Evolutionary conservation across 768 basidiomycete species (phyloP).

Genomic region (Russula abietina): DNA sequence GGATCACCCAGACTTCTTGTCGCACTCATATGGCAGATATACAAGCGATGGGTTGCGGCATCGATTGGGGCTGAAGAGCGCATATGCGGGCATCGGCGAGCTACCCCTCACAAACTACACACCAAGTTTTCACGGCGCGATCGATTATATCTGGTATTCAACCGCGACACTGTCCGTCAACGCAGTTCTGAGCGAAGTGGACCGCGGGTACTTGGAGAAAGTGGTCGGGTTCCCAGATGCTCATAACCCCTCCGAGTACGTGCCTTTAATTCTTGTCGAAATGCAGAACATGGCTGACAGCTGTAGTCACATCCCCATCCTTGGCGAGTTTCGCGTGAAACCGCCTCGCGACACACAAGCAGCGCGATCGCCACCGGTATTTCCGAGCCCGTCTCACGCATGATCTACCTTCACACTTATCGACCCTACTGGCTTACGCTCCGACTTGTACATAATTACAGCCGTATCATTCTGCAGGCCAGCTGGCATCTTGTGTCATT

Average conservation of each 20-base stretch:
- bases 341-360: slow-evolving; percentile 51
- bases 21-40: slow-evolving; percentile 84
- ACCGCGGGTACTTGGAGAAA: slow-evolving; percentile 77
- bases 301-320: slow-evolving; percentile 63
- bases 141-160: slow-evolving; percentile 95
- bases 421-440: slow-evolving; percentile 3
- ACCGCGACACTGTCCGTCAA: slow-evolving; percentile 66
- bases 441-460: slow-evolving; percentile 21
- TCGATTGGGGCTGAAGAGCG: slow-evolving; percentile 73
- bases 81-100: slow-evolving; percentile 61
- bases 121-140: slow-evolving; percentile 75
- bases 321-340: slow-evolving; percentile 73
- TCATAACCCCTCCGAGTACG: slow-evolving; percentile 94
- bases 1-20: slow-evolving; percentile 88
- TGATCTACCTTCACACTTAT: slow-evolving; percentile 25
- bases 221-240: slow-evolving; percentile 95
- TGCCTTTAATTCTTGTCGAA: slow-evolving; percentile 20
- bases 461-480: slow-evolving; percentile 6
- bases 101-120: slow-evolving; percentile 83
- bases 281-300: slow-evolving; percentile 15
- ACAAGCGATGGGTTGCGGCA: slow-evolving; percentile 86
- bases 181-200: slow-evolving; percentile 84
- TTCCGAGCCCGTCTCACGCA: slow-evolving; percentile 37
- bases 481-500: slow-evolving; percentile 14
- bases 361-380: slow-evolving; percentile 36